Evolutionary conservation across 2,329 filamentous ascomycete species (phyloP), one percentile per base, ranked within the genome.

Genomic region (Pseudogymnoascus sp.): DNA sequence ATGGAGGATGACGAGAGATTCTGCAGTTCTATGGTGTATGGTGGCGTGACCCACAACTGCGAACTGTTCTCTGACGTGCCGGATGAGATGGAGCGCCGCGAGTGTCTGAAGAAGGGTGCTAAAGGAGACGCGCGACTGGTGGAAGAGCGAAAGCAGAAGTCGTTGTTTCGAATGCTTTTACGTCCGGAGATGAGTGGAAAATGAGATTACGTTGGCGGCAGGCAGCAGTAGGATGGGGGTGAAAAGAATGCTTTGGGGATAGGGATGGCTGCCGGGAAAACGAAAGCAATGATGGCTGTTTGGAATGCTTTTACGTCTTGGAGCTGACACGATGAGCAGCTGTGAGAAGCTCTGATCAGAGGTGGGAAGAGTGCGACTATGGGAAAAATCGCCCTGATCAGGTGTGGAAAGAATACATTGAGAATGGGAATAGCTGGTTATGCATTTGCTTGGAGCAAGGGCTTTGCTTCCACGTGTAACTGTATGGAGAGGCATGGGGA

Each of bases 81-180:
- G 5, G 50, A 56, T 36, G 50, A 56, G 50, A 10, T 36, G 16
- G 50, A 56, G 50, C 50, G 50, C 8, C 50, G 28, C 21, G 50
- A 56, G 50, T 34, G 3, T 18, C 4, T 34, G 4, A 56, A 36
- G 50, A 56, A 56, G 11, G 50, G 50, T 12, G 28, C 28, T 3
- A 56, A 56, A 14, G 50, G 28, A 18, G 28, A 56, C 10, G 28
- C 50, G 28, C 50, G 50, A 56, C 28, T 7, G 10, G 16, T 14
- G n/a, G 50, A 56, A 4, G 50, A 56, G 7, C 28, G 25, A 18
- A 56, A 56, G 28, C 50, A 56, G 11, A 56, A 56, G 10, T 56
- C 50, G 28, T 8, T 56, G 50, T 56, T 34, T 21, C 50, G 50
- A 56, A 56, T 56, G 50, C 50, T 56, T 34, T 34, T 56, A 36